phyloP scores from a whole-genome alignment of 441 rosid species.

The Corymbia citriodora region DNA sequence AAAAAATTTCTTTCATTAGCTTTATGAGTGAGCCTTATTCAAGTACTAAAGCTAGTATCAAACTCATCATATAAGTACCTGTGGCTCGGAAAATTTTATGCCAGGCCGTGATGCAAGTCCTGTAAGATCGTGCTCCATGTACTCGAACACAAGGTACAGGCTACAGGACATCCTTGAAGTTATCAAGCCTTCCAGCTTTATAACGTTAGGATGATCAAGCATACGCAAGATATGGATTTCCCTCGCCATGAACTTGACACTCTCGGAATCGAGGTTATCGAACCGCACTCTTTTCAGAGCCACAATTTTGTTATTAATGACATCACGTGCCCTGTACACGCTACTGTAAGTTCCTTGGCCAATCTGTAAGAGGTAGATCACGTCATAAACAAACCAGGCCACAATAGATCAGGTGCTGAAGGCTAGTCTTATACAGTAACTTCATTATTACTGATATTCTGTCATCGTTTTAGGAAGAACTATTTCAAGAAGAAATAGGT shows the following conservation, averaged over 20 bases:
- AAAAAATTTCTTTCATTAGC: neutral
- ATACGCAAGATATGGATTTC: slow-evolving; percentile 72
- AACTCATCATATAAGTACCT: slow-evolving; percentile 36
- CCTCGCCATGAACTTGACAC: slow-evolving; percentile 91
- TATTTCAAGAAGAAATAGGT: neutral
- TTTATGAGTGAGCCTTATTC: neutral
- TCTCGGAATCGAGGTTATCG: slow-evolving; percentile 72
- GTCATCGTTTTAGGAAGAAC: neutral
- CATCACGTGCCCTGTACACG: slow-evolving; percentile 85
- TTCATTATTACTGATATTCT: neutral
- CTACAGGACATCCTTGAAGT: slow-evolving; percentile 66
- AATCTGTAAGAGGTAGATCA: slow-evolving; percentile 48
- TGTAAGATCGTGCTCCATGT: slow-evolving; percentile 97
- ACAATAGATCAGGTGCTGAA: neutral
- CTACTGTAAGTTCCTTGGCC: slow-evolving; percentile 98
- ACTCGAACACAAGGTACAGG: slow-evolving; percentile 90
- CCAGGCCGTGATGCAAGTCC: slow-evolving; percentile 84
- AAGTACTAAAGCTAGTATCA: neutral
- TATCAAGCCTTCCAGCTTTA: slow-evolving; percentile 81
- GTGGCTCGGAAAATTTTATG: slow-evolving; percentile 73
- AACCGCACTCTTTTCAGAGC: slow-evolving; percentile 82
- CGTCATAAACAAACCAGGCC: neutral
- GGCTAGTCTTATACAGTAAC: neutral
- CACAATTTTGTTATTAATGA: slow-evolving; percentile 53
- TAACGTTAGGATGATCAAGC: slow-evolving; percentile 86